phyloP scores from a whole-genome alignment of 2,329 filamentous ascomycete species.

The Penicillium decumbens region DNA sequence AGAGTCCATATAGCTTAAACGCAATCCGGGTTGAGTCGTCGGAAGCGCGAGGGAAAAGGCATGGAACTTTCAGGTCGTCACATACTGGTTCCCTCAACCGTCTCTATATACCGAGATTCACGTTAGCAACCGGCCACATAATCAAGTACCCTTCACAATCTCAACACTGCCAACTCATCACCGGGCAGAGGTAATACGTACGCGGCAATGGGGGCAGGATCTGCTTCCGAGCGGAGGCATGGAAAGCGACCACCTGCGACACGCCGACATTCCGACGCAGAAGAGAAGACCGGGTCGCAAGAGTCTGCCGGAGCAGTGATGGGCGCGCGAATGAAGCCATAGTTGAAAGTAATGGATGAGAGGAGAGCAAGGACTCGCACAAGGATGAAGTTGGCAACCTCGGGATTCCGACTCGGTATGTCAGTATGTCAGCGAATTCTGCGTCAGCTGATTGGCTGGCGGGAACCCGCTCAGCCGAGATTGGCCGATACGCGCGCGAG shows the following conservation, averaged over 20 bases:
- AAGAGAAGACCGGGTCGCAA: constrained; percentile 34
- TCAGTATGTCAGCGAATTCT: constrained; percentile 42
- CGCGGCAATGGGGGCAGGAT: constrained; percentile 82
- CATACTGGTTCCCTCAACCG: constrained; percentile 69
- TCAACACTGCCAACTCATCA: neutral
- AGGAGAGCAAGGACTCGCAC: constrained; percentile 16
- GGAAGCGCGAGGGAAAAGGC: constrained; percentile 2
- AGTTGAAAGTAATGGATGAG: constrained; percentile 16
- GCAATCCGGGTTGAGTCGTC: constrained; percentile 1
- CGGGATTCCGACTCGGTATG: constrained; percentile 39
- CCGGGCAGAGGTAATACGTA: constrained; percentile 47
- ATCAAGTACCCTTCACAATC: neutral
- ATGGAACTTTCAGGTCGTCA: constrained; percentile 5
- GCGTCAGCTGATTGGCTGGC: constrained; percentile 34
- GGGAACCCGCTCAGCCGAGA: constrained; percentile 37
- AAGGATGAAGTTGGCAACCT: constrained; percentile 36
- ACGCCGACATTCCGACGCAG: constrained; percentile 34
- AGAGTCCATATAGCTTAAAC: neutral
- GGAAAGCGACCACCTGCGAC: constrained; percentile 71
- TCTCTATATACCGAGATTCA: constrained; percentile 51
- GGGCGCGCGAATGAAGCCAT: constrained; percentile 43
- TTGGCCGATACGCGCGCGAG: constrained; percentile 31
- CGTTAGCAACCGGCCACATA: constrained; percentile 42
- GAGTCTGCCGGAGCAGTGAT: constrained; percentile 35
- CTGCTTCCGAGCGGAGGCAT: constrained; percentile 69